Conservation (phyloP, 1,284 basidiomycete genomes). For the Lignosus rhinocerotis region DNA sequence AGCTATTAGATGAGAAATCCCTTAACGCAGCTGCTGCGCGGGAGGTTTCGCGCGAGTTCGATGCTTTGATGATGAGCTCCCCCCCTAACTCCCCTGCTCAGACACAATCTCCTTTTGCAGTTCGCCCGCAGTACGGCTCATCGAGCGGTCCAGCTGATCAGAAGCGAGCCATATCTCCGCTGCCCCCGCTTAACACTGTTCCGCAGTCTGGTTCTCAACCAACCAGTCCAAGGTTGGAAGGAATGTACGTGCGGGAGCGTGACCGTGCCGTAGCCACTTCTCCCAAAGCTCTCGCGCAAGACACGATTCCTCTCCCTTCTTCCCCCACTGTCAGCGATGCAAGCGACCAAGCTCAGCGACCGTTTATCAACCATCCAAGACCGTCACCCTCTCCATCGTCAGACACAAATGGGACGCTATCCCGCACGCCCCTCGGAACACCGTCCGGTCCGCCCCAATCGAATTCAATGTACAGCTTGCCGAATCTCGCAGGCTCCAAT, state of each 20-base stretch:
- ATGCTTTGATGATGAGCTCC: constrained; percentile 51
- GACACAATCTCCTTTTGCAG: constrained; percentile 8
- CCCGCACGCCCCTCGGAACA: constrained; percentile 41
- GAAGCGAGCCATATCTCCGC: constrained; percentile 15
- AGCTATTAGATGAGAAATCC: constrained; percentile 37
- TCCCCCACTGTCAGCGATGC: constrained; percentile 16
- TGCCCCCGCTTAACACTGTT: constrained; percentile 15
- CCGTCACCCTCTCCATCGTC: constrained; percentile 29
- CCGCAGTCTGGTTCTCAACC: constrained; percentile 4
- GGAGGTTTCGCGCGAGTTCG: constrained; percentile 65
- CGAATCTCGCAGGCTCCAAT: constrained; percentile 36
- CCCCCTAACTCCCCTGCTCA: constrained; percentile 29
- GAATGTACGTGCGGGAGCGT: constrained; percentile 24
- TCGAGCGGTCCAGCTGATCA: constrained; percentile 16
- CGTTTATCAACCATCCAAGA: constrained; percentile 6
- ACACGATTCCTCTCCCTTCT: constrained; percentile 7
- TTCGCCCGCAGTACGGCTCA: constrained; percentile 17
- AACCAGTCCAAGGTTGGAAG: constrained; percentile 19
- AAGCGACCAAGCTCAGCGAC: constrained; percentile 11
- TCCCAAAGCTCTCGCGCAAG: constrained; percentile 1
- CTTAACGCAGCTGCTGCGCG: constrained; percentile 66
- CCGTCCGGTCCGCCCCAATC: constrained; percentile 27
- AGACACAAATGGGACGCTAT: constrained; percentile 33
- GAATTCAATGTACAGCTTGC: constrained; percentile 25
- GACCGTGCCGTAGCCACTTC: constrained; percentile 20